These are phyloP conservation scores for Clonostachys rosea DNA, from an alignment of 2,329 filamentous ascomycete genomes.

Conservation along the genomic window DNA sequence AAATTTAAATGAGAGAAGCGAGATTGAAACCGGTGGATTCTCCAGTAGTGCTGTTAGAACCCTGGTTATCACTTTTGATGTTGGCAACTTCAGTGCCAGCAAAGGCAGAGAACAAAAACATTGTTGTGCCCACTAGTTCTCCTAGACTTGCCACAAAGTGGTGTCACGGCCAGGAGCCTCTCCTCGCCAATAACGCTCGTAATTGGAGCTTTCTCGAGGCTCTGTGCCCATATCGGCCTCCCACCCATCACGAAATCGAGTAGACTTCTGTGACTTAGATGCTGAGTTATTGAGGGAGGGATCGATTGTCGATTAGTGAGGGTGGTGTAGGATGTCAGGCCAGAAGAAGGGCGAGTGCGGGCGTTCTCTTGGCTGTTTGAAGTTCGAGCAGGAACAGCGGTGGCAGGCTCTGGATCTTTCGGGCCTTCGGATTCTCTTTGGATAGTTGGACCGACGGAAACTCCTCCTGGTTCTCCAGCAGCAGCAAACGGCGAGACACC, in stretches of 20 bases:
- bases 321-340: not conserved
- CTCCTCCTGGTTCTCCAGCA: too few relatives aligned
- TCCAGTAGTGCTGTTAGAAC: constrained; percentile 31
- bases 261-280: not conserved
- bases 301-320: not conserved
- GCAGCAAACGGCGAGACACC: too few relatives aligned
- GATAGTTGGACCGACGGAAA: too few relatives aligned
- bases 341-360: not conserved
- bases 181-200: constrained; percentile 15
- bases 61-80: constrained; percentile 20
- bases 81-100: constrained; percentile 32
- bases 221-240: constrained; percentile 9
- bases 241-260: constrained; percentile 12
- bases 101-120: constrained; percentile 38
- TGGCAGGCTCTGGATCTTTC: not conserved
- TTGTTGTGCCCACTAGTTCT: constrained; percentile 34
- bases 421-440: too few relatives aligned
- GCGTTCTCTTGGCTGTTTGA: not conserved
- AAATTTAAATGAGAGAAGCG: constrained; percentile 34
- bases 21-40: constrained; percentile 35
- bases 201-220: constrained; percentile 10
- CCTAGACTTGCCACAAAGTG: constrained; percentile 24
- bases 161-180: constrained; percentile 12
- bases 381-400: not conserved
- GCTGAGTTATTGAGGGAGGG: not conserved